Conservation (phyloP, 805 yeast genomes). For the Metschnikowia amazonensis region DNA sequence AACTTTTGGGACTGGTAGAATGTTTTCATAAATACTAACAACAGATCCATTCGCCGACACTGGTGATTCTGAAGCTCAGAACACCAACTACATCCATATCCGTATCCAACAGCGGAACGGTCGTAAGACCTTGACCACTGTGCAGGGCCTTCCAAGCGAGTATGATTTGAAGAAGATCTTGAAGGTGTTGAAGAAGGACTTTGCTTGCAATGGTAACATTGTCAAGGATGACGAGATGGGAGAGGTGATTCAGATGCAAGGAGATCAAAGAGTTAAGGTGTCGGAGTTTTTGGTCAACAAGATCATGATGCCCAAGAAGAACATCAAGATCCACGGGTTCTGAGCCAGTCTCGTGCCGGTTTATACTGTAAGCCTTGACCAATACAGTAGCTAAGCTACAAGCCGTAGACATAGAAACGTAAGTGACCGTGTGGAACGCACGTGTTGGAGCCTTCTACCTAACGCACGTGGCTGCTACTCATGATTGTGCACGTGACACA, state of each 20-base stretch:
- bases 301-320: slow-evolving; percentile 88
- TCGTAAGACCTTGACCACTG: slow-evolving; percentile 96
- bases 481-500: slow-evolving; percentile 4
- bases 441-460: too few species aligned
- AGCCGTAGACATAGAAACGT: neutral
- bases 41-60: slow-evolving; percentile 98
- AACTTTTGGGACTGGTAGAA: too few species aligned
- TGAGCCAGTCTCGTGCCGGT: slow-evolving; percentile 31
- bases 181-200: slow-evolving; percentile 93
- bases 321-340: slow-evolving; percentile 97
- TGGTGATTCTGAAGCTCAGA: slow-evolving; percentile 98
- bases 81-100: slow-evolving; percentile 92
- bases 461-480: too few species aligned
- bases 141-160: slow-evolving; percentile 94
- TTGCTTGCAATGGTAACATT: slow-evolving; percentile 98
- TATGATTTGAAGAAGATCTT: slow-evolving; percentile 92
- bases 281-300: slow-evolving; percentile 86
- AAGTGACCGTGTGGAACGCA: neutral
- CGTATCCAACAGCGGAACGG: slow-evolving; percentile 99
- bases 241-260: slow-evolving; percentile 95
- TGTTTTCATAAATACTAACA: slow-evolving; percentile 15
- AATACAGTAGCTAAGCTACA: slow-evolving; percentile 1
- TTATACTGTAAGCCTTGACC: neutral
- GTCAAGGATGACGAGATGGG: slow-evolving; percentile 96
- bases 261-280: slow-evolving; percentile 97